Conservation (phyloP, 495 filamentous ascomycete species). For the Penicillium crystallinum region DNA sequence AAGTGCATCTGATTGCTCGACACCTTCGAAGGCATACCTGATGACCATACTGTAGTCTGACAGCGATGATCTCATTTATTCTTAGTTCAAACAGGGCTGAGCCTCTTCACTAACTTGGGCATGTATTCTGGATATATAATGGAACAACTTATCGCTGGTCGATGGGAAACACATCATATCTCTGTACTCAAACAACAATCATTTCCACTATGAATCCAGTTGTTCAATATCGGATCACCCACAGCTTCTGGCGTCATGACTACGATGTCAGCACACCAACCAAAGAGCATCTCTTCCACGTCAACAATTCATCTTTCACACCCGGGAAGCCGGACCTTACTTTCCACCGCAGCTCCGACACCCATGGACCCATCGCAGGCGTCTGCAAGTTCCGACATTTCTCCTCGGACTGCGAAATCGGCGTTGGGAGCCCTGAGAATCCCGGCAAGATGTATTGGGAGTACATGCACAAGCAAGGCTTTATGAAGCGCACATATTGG, state of each 20-base stretch:
- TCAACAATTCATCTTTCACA: slow-evolving; percentile 24
- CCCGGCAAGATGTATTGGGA: slow-evolving; percentile 22
- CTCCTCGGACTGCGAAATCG: slow-evolving; percentile 28
- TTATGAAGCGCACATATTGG: slow-evolving; percentile 16
- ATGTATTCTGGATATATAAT: background rate
- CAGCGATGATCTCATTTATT: background rate
- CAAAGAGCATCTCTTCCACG: slow-evolving; percentile 21
- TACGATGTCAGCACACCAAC: slow-evolving; percentile 23
- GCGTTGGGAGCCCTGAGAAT: slow-evolving; percentile 25
- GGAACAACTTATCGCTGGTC: background rate
- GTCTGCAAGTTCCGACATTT: slow-evolving; percentile 34
- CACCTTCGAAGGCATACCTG: too few species aligned
- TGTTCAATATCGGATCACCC: slow-evolving; percentile 19
- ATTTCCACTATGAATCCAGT: slow-evolving; percentile 3
- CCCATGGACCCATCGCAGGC: slow-evolving; percentile 21
- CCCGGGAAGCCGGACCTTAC: slow-evolving; percentile 32
- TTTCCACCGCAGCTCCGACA: slow-evolving; percentile 26
- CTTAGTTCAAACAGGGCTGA: background rate
- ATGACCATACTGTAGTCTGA: background rate
- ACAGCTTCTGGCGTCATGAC: slow-evolving; percentile 22
- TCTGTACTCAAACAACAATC: background rate
- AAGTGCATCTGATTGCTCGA: background rate
- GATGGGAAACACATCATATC: background rate
- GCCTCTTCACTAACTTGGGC: background rate
- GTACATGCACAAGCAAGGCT: slow-evolving; percentile 20